Percentiles rank a stretch among this genome's conserved stretches.
Conservation (phyloP, 495 filamentous ascomycete species). For the Neurospora sp. region DNA sequence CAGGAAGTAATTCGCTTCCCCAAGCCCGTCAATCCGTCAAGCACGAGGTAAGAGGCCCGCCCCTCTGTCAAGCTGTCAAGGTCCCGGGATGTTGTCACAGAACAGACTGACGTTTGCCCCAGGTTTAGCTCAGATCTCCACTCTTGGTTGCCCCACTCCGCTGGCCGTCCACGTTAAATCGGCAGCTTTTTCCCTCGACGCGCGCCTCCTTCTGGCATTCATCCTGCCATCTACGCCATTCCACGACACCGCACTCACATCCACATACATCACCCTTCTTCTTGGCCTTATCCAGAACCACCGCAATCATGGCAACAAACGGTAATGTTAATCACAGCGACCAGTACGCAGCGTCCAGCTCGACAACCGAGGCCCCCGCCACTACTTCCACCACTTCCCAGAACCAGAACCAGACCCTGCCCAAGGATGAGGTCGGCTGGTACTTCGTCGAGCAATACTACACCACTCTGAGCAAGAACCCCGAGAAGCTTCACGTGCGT, state of each 20-base stretch:
- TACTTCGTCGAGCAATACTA: slow-evolving; percentile 99
- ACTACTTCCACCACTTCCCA: slow-evolving; percentile 7
- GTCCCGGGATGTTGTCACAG: neutral
- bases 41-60: neutral
- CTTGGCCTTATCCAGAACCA: neutral
- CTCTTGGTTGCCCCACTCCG: neutral
- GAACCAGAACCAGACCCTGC: slow-evolving; percentile 21
- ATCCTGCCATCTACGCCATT: slow-evolving; percentile 4
- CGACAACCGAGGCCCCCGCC: slow-evolving; percentile 13
- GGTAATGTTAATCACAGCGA: slow-evolving; percentile 29
- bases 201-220: slow-evolving; percentile 8
- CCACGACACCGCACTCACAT: slow-evolving; percentile 3
- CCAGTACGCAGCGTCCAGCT: slow-evolving; percentile 22
- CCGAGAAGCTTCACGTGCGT: slow-evolving; percentile 84
- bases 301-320: slow-evolving; percentile 40
- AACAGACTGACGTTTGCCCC: neutral
- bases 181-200: slow-evolving; percentile 1
- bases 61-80: neutral
- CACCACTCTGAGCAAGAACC: slow-evolving; percentile 86
- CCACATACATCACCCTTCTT: neutral
- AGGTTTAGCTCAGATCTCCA: neutral
- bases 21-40: neutral
- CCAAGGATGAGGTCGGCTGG: slow-evolving; percentile 92
- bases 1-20: neutral
- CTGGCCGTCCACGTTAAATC: neutral